Conservation (phyloP, 2,329 filamentous ascomycete genomes). For the Colletotrichum coccodes region DNA sequence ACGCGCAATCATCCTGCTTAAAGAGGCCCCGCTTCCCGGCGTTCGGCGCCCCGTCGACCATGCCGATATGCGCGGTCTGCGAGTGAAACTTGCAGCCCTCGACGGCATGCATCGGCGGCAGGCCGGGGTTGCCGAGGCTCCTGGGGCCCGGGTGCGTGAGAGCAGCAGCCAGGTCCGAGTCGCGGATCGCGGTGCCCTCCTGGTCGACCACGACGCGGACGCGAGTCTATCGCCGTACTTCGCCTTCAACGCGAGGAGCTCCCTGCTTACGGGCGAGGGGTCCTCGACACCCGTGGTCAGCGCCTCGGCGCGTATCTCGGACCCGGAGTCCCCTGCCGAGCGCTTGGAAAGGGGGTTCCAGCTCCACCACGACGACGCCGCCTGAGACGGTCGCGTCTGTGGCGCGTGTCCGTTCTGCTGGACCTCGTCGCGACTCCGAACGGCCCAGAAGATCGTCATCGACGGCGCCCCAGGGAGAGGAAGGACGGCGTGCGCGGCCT, state of each 20-base stretch:
- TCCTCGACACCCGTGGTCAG: conserved; percentile 34
- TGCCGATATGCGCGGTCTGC: conserved; percentile 38
- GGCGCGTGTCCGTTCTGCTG: conserved; percentile 35
- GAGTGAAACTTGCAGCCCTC: conserved; percentile 41
- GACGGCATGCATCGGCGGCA: conserved; percentile 38
- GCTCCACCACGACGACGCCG: conserved; percentile 33
- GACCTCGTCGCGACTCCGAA: conserved; percentile 68
- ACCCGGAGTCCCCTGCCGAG: neutral
- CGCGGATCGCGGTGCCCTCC: conserved; percentile 74
- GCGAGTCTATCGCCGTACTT: conserved; percentile 64
- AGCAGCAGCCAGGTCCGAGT: conserved; percentile 55
- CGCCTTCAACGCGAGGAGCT: conserved; percentile 71
- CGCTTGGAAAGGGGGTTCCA: conserved; percentile 24
- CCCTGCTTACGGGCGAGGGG: conserved; percentile 64
- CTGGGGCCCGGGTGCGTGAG: conserved; percentile 36
- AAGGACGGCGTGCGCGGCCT: conserved; percentile 75
- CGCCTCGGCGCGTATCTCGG: conserved; percentile 35
- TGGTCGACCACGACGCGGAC: conserved; percentile 87
- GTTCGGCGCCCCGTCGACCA: conserved; percentile 35
- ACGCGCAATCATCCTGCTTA: conserved; percentile 36
- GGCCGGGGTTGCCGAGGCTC: conserved; percentile 45
- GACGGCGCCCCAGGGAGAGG: conserved; percentile 70
- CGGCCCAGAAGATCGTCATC: conserved; percentile 81
- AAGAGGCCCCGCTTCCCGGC: conserved; percentile 12
- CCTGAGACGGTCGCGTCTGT: conserved; percentile 14